These are phyloP conservation scores for Pichia sp. DNA, from an alignment of 1,139 yeast genomes.

Conservation along the genomic window DNA sequence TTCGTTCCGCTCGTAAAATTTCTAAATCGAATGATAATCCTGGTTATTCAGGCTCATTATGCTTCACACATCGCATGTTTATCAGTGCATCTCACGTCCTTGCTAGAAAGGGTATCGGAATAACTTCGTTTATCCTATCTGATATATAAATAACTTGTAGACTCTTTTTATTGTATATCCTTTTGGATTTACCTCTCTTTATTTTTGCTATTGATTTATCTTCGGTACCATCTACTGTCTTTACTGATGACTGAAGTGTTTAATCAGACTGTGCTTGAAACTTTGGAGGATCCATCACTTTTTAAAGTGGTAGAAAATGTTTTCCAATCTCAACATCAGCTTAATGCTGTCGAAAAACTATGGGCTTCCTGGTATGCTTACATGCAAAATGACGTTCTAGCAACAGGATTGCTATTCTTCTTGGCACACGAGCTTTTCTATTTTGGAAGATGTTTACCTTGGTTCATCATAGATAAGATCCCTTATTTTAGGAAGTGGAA, in stretches of 20 bases:
- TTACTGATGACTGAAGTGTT: conserved; percentile 26
- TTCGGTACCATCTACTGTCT: neutral
- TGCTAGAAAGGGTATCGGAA: neutral
- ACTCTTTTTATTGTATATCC: neutral
- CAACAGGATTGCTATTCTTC: conserved; percentile 78
- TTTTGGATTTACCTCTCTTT: neutral
- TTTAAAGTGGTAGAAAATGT: conserved; percentile 31
- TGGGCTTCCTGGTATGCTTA: conserved; percentile 82
- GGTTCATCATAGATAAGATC: conserved; percentile 71
- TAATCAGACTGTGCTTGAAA: conserved; percentile 24
- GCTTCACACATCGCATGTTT: neutral
- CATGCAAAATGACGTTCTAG: conserved; percentile 69
- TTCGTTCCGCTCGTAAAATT: conserved; percentile 7
- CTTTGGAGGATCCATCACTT: conserved; percentile 24
- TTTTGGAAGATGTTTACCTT: conserved; percentile 83
- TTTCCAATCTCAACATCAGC: conserved; percentile 32
- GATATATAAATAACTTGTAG: neutral
- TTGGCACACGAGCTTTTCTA: conserved; percentile 72
- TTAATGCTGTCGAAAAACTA: conserved; percentile 46
- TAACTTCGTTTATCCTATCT: neutral
- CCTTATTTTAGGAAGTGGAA: conserved; percentile 75
- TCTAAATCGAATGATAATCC: neutral
- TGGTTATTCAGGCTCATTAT: neutral
- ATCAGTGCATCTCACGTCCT: neutral
- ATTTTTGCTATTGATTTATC: neutral